Percentiles rank a stretch among this genome's conserved stretches.
These are phyloP conservation scores for Penicillium psychrofluorescens DNA, from an alignment of 495 filamentous ascomycete species.

Conservation along the genomic window DNA sequence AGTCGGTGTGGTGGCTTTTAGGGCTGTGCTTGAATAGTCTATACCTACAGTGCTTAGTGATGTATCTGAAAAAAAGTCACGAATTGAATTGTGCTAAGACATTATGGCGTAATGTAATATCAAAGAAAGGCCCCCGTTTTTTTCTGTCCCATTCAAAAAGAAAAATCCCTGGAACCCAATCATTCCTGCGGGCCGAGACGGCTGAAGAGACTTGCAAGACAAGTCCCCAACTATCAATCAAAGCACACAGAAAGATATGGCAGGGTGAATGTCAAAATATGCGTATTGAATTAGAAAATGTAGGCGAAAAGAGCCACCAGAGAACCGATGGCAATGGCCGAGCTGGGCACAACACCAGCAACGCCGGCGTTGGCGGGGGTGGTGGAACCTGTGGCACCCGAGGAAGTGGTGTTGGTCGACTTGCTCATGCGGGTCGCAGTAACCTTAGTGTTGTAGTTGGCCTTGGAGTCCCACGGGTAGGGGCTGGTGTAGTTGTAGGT, in stretches of 20 bases:
- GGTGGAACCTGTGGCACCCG: not conserved
- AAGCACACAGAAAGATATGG: no score
- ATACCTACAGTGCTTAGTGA: not conserved
- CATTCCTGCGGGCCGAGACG: no score
- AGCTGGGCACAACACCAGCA: conserved; percentile 1
- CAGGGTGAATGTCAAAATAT: no score
- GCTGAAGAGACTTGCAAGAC: no score
- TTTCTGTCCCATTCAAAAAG: no score
- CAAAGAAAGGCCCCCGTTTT: not conserved
- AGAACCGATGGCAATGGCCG: conserved; percentile 2
- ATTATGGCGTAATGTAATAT: not conserved
- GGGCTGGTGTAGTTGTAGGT: conserved; percentile 38
- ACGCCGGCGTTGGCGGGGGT: conserved; percentile 1
- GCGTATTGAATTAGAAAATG: conserved; percentile 2
- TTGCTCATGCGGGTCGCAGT: conserved; percentile 20
- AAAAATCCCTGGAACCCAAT: no score
- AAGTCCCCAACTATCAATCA: no score
- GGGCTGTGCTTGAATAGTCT: no score
- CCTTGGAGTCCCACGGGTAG: conserved; percentile 13
- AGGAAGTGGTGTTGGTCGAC: not conserved
- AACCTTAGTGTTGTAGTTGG: conserved; percentile 19
- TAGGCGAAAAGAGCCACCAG: conserved; percentile 7
- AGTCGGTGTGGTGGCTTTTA: not conserved
- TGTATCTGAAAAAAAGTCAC: not conserved
- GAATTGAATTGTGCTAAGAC: not conserved